These are phyloP conservation scores for Fraxinus xanthoxyloides DNA, from an alignment of 305 asterid species.

Conservation along the genomic window DNA sequence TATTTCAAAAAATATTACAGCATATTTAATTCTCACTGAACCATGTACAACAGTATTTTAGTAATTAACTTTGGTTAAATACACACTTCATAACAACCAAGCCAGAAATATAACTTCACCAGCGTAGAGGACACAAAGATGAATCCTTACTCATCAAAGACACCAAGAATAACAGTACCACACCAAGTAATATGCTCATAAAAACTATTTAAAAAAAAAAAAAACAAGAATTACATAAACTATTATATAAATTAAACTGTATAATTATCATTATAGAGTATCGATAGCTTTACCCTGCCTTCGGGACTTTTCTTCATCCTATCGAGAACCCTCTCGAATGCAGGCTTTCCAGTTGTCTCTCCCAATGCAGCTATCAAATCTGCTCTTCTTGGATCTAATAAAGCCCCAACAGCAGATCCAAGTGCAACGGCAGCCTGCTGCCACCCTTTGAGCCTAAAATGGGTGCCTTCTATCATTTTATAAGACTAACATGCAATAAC, in stretches of 20 bases:
- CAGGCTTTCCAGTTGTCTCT: conserved; percentile 87
- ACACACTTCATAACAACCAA: not conserved
- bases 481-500: conserved; percentile 15
- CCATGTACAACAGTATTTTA: no score
- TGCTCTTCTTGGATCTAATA: conserved; percentile 89
- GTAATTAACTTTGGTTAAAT: not conserved
- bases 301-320: conserved; percentile 77
- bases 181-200: not conserved
- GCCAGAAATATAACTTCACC: not conserved
- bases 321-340: conserved; percentile 73
- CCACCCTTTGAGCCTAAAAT: conserved; percentile 64
- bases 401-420: conserved; percentile 82
- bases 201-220: no score
- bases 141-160: not conserved
- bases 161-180: not conserved
- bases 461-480: conserved; percentile 54
- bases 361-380: conserved; percentile 91
- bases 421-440: conserved; percentile 89
- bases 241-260: not conserved
- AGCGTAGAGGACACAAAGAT: not conserved
- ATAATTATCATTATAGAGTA: not conserved
- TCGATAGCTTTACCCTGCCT: conserved; percentile 60
- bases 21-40: not conserved
- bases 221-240: not conserved
- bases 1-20: not conserved